These are phyloP conservation scores for Chytridium lagenaria DNA, from an alignment of 371 early-diverging fungal species.

Conservation along the genomic window DNA sequence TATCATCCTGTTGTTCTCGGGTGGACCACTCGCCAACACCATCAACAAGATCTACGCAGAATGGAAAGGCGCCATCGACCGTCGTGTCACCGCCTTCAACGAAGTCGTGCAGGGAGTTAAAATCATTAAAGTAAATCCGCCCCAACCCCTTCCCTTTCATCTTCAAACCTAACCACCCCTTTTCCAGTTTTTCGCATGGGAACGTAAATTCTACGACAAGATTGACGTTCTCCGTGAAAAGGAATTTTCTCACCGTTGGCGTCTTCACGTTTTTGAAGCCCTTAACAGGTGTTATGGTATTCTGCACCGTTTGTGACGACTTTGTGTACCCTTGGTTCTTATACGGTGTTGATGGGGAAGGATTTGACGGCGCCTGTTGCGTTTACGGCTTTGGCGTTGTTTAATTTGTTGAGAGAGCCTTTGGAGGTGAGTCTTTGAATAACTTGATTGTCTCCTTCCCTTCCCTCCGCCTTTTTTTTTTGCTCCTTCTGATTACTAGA, in stretches of 20 bases:
- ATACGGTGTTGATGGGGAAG: constrained; percentile 13
- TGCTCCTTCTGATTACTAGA: background rate
- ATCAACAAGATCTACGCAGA: constrained; percentile 8
- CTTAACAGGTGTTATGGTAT: constrained; percentile 30
- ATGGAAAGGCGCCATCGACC: constrained; percentile 7
- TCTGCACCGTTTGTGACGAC: constrained; percentile 31
- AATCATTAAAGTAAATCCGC: constrained; percentile 45
- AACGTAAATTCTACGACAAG: constrained; percentile 37
- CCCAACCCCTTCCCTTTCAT: background rate
- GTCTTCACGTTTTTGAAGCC: background rate
- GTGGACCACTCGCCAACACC: constrained; percentile 25
- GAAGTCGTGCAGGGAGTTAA: constrained; percentile 39
- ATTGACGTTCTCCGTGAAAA: constrained; percentile 30
- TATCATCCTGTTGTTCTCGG: constrained; percentile 40
- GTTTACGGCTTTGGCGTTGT: constrained; percentile 28
- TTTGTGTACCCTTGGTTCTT: constrained; percentile 28
- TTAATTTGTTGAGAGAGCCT: constrained; percentile 22
- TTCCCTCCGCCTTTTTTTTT: background rate
- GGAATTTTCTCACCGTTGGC: constrained; percentile 9
- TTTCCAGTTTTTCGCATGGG: constrained; percentile 41
- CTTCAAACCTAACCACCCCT: constrained; percentile 13
- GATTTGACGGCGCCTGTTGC: constrained; percentile 22
- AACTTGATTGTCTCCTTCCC: background rate
- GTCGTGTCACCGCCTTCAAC: constrained; percentile 35
- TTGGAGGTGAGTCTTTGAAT: constrained; percentile 1